A percentile compares a stretch with the other conserved stretches of the same genome.
These are phyloP conservation scores for Tetraselmis chui DNA, from an alignment of 139 green algal genomes.

Conservation along the genomic window DNA sequence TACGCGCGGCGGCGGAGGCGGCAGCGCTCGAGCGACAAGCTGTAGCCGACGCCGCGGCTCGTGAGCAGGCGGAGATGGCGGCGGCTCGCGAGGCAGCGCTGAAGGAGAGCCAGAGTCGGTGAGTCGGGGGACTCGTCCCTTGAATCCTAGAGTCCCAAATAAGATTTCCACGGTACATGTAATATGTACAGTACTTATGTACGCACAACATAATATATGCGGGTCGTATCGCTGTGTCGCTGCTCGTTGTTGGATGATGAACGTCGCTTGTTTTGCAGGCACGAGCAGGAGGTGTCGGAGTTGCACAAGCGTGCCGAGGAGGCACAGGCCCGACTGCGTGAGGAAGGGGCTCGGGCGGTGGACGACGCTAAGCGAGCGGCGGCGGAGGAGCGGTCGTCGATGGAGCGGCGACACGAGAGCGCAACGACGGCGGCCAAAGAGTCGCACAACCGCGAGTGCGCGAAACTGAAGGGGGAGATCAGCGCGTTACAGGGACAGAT, in stretches of 20 bases:
- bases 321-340: not conserved
- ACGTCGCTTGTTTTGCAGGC: too few relatives aligned
- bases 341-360: not conserved
- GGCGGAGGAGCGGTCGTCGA: not conserved
- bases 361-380: not conserved
- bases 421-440: not conserved
- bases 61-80: not conserved
- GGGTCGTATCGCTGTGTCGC: not conserved
- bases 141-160: too few relatives aligned
- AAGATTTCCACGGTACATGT: too few relatives aligned
- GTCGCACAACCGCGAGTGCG: not conserved
- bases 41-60: not conserved
- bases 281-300: not conserved
- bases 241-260: too few relatives aligned
- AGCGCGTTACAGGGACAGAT: not conserved
- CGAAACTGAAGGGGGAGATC: not conserved
- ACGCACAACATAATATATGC: too few relatives aligned
- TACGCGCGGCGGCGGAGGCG: not conserved
- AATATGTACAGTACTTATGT: too few relatives aligned
- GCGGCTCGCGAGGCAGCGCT: not conserved
- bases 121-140: too few relatives aligned
- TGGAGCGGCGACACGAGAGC: too few relatives aligned
- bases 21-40: not conserved
- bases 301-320: not conserved
- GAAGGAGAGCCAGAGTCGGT: not conserved